Base-by-base conservation (phyloP, 305 asterid species). In the Rubia peregrina region DNA sequence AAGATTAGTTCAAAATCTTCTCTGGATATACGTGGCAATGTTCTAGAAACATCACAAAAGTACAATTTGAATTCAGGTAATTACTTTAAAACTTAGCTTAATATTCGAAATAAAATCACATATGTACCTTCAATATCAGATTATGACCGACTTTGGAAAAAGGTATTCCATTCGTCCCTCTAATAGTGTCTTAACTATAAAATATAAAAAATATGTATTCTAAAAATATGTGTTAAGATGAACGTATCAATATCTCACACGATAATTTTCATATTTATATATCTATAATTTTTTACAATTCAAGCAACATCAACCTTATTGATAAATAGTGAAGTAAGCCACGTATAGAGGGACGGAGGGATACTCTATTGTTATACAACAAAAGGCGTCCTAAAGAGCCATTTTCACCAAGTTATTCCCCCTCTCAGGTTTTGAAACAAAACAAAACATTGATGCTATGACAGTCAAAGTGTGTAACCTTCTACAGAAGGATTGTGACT, bases 1-100 rank as follows among this genome's bases (percentile, higher is more conserved):
- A 94, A 94, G 76, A 94, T 91, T 80, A 81, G 77, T 71, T 89
- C 98, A 83, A 87, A 94, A 84, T 94, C 99, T 62, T 88, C 99
- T 70, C 83, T 82, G 56, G 99, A 94, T 83, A 87, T 91, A 61
- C 87, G 86, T 71, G 99, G 99, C 86, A 94, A 77, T 59, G 99
- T 84, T 90, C 99, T 94, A 67, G 73, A 74, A 42, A 49, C 68
- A 65, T 69, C 61, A 46, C 17, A 59, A 69, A 38, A 33, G 11
- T 30, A 56, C 33, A 56, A 17, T 13, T 24, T 67, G 51, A 59
- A 7, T 40, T 73, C 42, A 21, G 22, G 12, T 53, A 36, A 8
- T 40, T 68, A 68, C 21, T 51, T 8, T 0, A 40, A 10, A n/a
- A 51, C 36, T 5, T 49, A 53, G 60, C 44, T 33, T 17, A 16